Percentiles rank a stretch among this genome's conserved stretches.
phyloP scores from a whole-genome alignment of 179 eudicot species.

The Vitellaria paradoxa region DNA sequence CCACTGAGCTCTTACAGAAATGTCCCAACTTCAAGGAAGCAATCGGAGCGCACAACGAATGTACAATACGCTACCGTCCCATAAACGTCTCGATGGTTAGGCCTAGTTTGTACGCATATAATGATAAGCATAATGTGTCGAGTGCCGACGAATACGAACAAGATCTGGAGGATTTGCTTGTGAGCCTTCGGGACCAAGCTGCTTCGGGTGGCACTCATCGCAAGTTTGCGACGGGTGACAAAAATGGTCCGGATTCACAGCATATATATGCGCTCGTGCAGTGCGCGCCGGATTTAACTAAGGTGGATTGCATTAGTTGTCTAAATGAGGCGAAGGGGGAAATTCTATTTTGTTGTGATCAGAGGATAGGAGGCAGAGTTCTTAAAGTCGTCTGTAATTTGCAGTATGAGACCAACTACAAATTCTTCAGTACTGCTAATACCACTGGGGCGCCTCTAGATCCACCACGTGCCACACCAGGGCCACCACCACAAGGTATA shows the following conservation, averaged over 20 bases:
- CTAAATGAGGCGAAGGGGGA: not conserved
- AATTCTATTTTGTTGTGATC: constrained; percentile 16
- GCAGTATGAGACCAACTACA: constrained; percentile 19
- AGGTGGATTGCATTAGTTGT: constrained; percentile 16
- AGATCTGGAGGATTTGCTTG: constrained; percentile 17
- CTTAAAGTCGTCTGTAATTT: constrained; percentile 28
- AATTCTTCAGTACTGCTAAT: constrained; percentile 13
- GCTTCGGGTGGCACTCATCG: constrained; percentile 29
- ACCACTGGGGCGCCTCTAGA: not conserved
- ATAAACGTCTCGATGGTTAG: not conserved
- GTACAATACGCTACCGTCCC: constrained; percentile 26
- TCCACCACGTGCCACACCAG: not conserved
- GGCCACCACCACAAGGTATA: too few relatives aligned
- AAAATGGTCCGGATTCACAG: not conserved
- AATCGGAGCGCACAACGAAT: constrained; percentile 8
- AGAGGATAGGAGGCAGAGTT: constrained; percentile 23
- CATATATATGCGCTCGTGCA: constrained; percentile 32
- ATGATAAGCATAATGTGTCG: not conserved
- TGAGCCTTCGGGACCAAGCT: constrained; percentile 22
- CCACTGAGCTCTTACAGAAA: not conserved
- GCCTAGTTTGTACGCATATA: not conserved
- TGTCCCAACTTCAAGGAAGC: constrained; percentile 24
- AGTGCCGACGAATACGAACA: not conserved
- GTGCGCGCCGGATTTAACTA: constrained; percentile 43
- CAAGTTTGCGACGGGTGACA: constrained; percentile 35